Conservation (phyloP, 305 asterid species). For the Fraxinus floribunda region DNA sequence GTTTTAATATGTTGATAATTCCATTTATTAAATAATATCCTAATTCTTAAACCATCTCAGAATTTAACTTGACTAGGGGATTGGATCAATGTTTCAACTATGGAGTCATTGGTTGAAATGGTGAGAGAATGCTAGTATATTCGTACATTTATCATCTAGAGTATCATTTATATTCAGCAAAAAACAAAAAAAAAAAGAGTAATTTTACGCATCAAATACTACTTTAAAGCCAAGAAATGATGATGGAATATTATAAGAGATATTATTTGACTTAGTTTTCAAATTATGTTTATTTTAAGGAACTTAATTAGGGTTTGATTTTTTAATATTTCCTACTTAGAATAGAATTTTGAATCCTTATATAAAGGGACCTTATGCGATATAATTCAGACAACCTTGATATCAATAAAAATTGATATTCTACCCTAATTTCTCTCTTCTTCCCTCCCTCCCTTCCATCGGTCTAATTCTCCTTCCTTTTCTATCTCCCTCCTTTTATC, state of each 20-base stretch:
- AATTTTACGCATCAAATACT: neutral
- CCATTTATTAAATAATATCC: neutral
- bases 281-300: too few species aligned
- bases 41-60: neutral
- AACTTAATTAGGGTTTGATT: too few species aligned
- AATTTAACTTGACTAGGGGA: neutral
- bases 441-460: too few species aligned
- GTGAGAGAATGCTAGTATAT: neutral
- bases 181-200: neutral
- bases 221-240: neutral
- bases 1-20: neutral
- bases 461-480: too few species aligned
- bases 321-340: too few species aligned
- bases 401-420: too few species aligned
- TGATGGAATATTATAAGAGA: neutral
- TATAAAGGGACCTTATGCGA: too few species aligned
- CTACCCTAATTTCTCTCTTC: too few species aligned
- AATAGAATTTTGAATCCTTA: too few species aligned
- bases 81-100: neutral
- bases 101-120: neutral
- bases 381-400: too few species aligned
- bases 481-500: too few species aligned
- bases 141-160: neutral
- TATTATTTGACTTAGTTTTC: neutral
- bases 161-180: neutral